Evolutionary conservation across 768 basidiomycete species (phyloP).

Genomic region (Leccinum sublutescens): DNA sequence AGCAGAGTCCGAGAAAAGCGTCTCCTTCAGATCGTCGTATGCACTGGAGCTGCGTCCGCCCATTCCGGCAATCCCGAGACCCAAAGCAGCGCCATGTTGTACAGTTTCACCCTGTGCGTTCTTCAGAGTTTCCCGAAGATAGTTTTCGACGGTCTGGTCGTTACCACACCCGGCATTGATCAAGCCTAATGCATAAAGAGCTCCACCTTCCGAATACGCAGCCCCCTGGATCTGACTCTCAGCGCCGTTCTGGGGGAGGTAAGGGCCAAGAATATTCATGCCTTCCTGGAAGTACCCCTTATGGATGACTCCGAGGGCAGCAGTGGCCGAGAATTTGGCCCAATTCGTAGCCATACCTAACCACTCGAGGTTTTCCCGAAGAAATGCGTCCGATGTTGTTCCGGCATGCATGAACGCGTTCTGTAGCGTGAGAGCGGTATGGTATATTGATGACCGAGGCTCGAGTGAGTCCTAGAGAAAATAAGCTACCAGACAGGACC

Average conservation of each 20-base stretch:
- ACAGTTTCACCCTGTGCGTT: constrained; percentile 80
- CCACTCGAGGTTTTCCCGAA: constrained; percentile 97
- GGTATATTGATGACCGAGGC: constrained; percentile 93
- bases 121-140: constrained; percentile 78
- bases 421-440: constrained; percentile 93
- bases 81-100: constrained; percentile 95
- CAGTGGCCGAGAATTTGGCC: constrained; percentile 98
- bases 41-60: constrained; percentile 85
- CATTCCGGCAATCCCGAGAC: constrained; percentile 95
- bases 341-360: constrained; percentile 93
- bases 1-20: constrained; percentile 91
- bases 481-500: constrained; percentile 5
- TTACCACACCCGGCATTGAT: constrained; percentile 91
- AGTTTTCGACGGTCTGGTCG: constrained; percentile 60
- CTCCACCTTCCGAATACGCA: constrained; percentile 92
- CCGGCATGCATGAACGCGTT: constrained; percentile 99
- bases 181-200: constrained; percentile 91
- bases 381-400: constrained; percentile 90
- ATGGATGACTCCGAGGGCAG: constrained; percentile 95
- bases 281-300: constrained; percentile 95
- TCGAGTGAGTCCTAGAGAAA: constrained; percentile 76
- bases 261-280: constrained; percentile 88
- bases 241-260: constrained; percentile 77
- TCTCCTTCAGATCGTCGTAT: constrained; percentile 88
- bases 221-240: constrained; percentile 77